Base-by-base conservation (phyloP, 345 rosid species). In the Eutrema heterophyllum region DNA sequence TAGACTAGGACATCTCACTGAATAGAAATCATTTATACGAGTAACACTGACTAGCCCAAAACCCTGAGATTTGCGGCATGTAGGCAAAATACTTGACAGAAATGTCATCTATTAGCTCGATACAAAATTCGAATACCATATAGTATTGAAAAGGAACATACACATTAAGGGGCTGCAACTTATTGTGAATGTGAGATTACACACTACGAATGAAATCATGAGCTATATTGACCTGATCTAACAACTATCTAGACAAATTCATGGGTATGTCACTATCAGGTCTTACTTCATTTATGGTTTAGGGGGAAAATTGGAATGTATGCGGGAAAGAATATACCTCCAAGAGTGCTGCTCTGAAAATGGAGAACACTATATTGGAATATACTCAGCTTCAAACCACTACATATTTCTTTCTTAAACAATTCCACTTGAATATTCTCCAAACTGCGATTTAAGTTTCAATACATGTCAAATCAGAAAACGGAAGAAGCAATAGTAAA, bases 361-460 rank as follows among this genome's bases (percentile, higher is more conserved):
- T 80, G 90, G 54, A 91, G 82, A 86, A 91, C 81, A 12, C 84
- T 81, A 75, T 89, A 88, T 68, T 88, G 97, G 80, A 81, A 89
- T 73, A 92, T 79, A 85, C 86, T 83, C 57, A 81, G 62, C 74
- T 81, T 83, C 41, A 81, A 66, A 72, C 97, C 92, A 51, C 93
- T 77, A 57, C 86, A 90, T 64, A 95, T 78, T 79, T 92, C 89
- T 78, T 86, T 86, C 82, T 83, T 86, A 85, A 95, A 87, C 64
- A 89, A 60, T 61, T 85, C 84, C 71, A 83, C 88, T 83, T 95
- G 99, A 83, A 84, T 83, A 78, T 84, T 85, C 88, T 92, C 99
- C 89, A 92, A 82, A 87, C 99, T 95, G 97, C 83, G 83, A 88
- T 81, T 81, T 73, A 84, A 12, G 84, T 83, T 78, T 73, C 84